Conservation (phyloP, 2,329 filamentous ascomycete genomes). For the Zopfia rhizophila region DNA sequence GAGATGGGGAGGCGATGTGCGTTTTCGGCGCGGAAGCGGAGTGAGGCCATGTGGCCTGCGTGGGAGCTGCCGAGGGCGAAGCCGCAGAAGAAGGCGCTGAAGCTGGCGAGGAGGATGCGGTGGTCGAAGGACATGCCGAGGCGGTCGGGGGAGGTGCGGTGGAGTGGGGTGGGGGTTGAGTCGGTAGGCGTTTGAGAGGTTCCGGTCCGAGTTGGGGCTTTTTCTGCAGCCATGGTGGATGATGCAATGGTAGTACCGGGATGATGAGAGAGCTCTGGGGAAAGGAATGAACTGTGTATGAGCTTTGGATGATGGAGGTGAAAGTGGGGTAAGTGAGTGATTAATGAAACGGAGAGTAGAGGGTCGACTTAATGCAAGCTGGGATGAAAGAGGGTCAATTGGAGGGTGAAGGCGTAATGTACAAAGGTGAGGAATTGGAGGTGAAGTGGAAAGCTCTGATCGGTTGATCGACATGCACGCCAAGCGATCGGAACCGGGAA, state of each 20-base stretch:
- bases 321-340: too few species aligned
- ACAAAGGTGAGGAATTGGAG: not conserved
- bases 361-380: too few species aligned
- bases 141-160: conserved; percentile 44
- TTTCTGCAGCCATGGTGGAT: too few species aligned
- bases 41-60: conserved; percentile 76
- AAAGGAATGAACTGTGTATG: too few species aligned
- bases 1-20: conserved; percentile 89
- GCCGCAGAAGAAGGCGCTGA: conserved; percentile 74
- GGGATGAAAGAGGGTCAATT: conserved; percentile 10
- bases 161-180: conserved; percentile 15
- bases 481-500: conserved; percentile 26
- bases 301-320: too few species aligned
- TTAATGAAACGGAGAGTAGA: too few species aligned
- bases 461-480: conserved; percentile 23
- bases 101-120: conserved; percentile 73
- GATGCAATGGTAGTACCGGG: too few species aligned
- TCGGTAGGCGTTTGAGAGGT: too few species aligned
- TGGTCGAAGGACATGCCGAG: conserved; percentile 71
- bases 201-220: too few species aligned
- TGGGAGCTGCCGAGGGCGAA: conserved; percentile 76
- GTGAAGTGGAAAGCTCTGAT: conserved; percentile 13
- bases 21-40: conserved; percentile 94
- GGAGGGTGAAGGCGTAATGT: not conserved
- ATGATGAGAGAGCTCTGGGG: too few species aligned